These are phyloP conservation scores for Tulasnella sp. DNA, from an alignment of 768 basidiomycete species.

Conservation along the genomic window DNA sequence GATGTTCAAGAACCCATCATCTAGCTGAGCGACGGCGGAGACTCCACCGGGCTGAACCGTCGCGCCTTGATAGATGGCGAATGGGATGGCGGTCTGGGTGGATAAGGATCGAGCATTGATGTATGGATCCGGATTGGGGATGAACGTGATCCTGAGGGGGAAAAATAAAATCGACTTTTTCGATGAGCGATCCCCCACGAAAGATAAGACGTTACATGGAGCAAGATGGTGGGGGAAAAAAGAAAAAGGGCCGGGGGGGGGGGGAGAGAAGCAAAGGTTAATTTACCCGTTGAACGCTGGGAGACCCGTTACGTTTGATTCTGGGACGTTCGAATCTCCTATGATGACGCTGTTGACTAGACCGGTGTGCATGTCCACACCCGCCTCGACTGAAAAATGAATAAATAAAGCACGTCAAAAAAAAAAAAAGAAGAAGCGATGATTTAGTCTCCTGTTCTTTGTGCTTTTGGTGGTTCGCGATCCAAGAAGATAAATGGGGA, in stretches of 20 bases:
- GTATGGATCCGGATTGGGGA: constrained; percentile 29
- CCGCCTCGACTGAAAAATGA: constrained; percentile 6
- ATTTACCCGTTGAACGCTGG: constrained; percentile 48
- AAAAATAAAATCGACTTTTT: no score
- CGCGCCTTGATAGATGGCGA: constrained; percentile 45
- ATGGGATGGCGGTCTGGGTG: constrained; percentile 43
- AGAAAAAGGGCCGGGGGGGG: no score
- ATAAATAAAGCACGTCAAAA: no score
- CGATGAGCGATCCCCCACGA: no score
- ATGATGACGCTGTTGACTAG: constrained; percentile 32
- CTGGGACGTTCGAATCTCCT: constrained; percentile 24
- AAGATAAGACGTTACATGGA: no score
- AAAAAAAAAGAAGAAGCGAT: no score
- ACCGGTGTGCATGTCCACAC: constrained; percentile 35
- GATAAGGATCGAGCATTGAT: constrained; percentile 41
- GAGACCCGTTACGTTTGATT: constrained; percentile 43
- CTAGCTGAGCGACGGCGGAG: constrained; percentile 36
- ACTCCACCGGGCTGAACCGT: constrained; percentile 26
- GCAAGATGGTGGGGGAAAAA: no score
- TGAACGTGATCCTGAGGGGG: constrained; percentile 8
- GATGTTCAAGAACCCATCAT: constrained; percentile 42
- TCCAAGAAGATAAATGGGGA: no score
- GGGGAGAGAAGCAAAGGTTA: no score
- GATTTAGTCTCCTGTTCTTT: no score
- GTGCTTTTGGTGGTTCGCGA: no score